Evolutionary conservation across 2,329 filamentous ascomycete genomes (phyloP), one percentile per base, ranked within the genome.

Genomic region (Chaetomium sp.): DNA sequence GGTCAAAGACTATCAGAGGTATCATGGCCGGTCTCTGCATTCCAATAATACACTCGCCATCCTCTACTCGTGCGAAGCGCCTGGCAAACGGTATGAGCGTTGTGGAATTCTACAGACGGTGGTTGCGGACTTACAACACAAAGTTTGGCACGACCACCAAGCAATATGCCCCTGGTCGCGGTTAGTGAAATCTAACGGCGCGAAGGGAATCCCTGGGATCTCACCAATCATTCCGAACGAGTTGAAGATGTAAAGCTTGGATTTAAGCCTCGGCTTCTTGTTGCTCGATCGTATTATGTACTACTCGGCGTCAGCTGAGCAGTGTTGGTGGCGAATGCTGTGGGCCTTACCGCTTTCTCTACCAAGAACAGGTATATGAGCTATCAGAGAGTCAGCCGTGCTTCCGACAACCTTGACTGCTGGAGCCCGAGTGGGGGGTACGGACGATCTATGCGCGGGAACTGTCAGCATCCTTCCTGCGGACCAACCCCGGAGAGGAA

Each of bases 301-400:
- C 82, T 86, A 8, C 12, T 13, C 27, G 35, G 33, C 60, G 65
- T 70, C 16, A 71, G 67, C 58, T 59, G 31, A 65, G 54, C 35
- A 16, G 23, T 21, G 4, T 10, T 16, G 16, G 16, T 4, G 13
- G 16, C 45, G 7, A 54, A 12, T 23, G 51, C 10, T 31, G 21
- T 2, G 5, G 3, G 0, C 75, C 81, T 72, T 75, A 86, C 85
- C 51, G 83, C 85, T 74, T 86, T 87, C 72, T 89, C 87, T 0
- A 87, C 85, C 2, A 89, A 77, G 71, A 89, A 89, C 29, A 86
- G 78, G 70, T 89, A 89, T n/a, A 88, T 85, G 25, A 88, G 75
- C 76, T 83, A 66, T 49, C 31, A 12, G n/a, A 23, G 13, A 25
- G 58, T 69, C 60, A 68, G 65, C n/a, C n/a, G 2, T 0, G 12